Evolutionary conservation across 2,329 filamentous ascomycete genomes (phyloP).

Genomic region (Phyllachora maydis): DNA sequence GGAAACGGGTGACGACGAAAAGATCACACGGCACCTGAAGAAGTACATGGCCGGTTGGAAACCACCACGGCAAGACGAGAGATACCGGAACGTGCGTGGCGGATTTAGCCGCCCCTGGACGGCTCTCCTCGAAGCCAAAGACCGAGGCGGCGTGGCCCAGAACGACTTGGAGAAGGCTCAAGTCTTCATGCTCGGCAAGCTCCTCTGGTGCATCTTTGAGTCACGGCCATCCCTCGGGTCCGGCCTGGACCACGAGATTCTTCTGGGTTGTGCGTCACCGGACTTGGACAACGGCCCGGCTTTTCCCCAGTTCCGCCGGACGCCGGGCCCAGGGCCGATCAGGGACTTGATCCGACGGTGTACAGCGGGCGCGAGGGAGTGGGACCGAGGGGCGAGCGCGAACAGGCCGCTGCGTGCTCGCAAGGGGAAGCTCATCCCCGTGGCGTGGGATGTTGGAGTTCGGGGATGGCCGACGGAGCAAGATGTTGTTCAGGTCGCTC

Average conservation of each 20-base stretch:
- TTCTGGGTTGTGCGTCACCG: conserved; percentile 3
- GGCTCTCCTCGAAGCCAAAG: no score
- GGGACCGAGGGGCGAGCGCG: no score
- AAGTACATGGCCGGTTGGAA: conserved; percentile 4
- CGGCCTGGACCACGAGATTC: conserved; percentile 6
- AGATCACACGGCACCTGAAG: conserved; percentile 1
- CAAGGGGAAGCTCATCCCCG: no score
- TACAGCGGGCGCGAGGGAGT: conserved; percentile 6
- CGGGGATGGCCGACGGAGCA: no score
- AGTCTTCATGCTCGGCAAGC: conserved; percentile 8
- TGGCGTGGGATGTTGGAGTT: no score
- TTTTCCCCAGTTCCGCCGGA: conserved; percentile 6
- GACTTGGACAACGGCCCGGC: no score
- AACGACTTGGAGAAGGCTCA: conserved; percentile 5
- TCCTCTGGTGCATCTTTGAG: conserved; percentile 10
- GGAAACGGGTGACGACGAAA: background rate
- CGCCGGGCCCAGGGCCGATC: conserved; percentile 3
- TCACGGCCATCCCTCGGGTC: conserved; percentile 4
- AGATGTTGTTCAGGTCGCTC: no score
- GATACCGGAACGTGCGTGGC: conserved; percentile 3
- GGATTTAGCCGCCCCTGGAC: conserved; percentile 7
- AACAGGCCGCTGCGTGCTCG: no score
- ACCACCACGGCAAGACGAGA: conserved; percentile 1
- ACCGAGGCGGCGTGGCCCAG: no score
- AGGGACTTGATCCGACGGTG: conserved; percentile 4